Evolutionary conservation across 768 basidiomycete genomes (phyloP).

Genomic region (Ramaria sp.): DNA sequence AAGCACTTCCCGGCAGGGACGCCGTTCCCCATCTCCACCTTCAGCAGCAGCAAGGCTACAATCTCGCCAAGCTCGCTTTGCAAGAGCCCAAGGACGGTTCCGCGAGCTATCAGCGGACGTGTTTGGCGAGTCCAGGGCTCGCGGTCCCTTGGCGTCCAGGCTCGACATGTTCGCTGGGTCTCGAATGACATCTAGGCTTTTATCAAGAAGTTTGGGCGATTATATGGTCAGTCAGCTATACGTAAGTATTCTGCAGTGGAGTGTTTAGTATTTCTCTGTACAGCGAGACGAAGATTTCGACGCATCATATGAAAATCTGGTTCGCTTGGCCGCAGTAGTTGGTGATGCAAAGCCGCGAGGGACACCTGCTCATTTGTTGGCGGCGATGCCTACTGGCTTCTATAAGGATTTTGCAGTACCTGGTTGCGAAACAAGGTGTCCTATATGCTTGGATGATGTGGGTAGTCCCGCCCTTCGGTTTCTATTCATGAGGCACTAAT

Average conservation of each 20-base stretch:
- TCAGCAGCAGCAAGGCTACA: conserved; percentile 1
- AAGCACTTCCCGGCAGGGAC: neutral
- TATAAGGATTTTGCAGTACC: conserved; percentile 60
- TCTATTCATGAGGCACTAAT: conserved; percentile 6
- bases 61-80: conserved; percentile 5
- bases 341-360: conserved; percentile 61
- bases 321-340: conserved; percentile 45
- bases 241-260: neutral
- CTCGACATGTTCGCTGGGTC: neutral
- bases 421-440: conserved; percentile 65
- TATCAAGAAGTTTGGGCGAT: conserved; percentile 23
- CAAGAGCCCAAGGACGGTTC: conserved; percentile 6
- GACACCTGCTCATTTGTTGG: conserved; percentile 51
- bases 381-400: conserved; percentile 43
- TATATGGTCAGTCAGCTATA: conserved; percentile 36
- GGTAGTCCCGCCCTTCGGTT: conserved; percentile 18
- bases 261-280: conserved; percentile 1
- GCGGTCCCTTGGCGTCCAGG: neutral
- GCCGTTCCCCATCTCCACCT: conserved; percentile 7
- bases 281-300: conserved; percentile 73
- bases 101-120: conserved; percentile 2
- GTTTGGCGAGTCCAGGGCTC: conserved; percentile 3
- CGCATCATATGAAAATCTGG: conserved; percentile 58
- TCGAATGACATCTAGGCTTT: neutral
- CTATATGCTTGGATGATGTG: conserved; percentile 80